A percentile compares a stretch with the other conserved stretches of the same genome.
These are phyloP conservation scores for Epichloe hybrida DNA, from an alignment of 2,329 filamentous ascomycete genomes.

Conservation along the genomic window DNA sequence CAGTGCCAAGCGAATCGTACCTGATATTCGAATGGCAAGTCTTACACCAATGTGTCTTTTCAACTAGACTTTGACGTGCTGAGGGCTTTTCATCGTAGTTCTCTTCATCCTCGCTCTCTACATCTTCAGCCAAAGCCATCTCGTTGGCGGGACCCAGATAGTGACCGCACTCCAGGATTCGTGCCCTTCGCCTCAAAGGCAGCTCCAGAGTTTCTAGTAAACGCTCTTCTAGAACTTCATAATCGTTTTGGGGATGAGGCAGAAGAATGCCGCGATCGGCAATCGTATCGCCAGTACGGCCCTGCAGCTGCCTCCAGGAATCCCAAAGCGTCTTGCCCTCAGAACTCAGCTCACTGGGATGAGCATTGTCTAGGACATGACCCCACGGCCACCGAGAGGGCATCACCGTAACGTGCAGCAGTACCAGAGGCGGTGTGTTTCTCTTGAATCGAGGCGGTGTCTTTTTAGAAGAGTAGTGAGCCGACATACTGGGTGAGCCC, in stretches of 20 bases:
- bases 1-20: conserved; percentile 37
- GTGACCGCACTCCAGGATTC: conserved; percentile 63
- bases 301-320: conserved; percentile 53
- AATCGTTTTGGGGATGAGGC: conserved; percentile 67
- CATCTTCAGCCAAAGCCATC: conserved; percentile 27
- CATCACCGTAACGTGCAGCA: conserved; percentile 65
- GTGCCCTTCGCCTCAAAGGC: conserved; percentile 46
- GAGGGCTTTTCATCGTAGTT: conserved; percentile 19
- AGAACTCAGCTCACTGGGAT: conserved; percentile 27
- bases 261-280: conserved; percentile 61
- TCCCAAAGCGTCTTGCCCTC: conserved; percentile 40
- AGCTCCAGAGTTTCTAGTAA: conserved; percentile 63
- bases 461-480: conserved; percentile 42
- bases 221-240: conserved; percentile 65
- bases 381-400: conserved; percentile 56
- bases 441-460: conserved; percentile 46
- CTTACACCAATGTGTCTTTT: conserved; percentile 39
- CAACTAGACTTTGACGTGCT: conserved; percentile 10
- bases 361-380: conserved; percentile 34
- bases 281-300: conserved; percentile 59
- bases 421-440: conserved; percentile 52
- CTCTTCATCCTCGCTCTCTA: conserved; percentile 34
- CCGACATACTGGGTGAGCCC: conserved; percentile 38
- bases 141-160: conserved; percentile 51
- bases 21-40: conserved; percentile 42